Conservation (phyloP, 2,329 filamentous ascomycete species). For the Colletotrichum camelliae region DNA sequence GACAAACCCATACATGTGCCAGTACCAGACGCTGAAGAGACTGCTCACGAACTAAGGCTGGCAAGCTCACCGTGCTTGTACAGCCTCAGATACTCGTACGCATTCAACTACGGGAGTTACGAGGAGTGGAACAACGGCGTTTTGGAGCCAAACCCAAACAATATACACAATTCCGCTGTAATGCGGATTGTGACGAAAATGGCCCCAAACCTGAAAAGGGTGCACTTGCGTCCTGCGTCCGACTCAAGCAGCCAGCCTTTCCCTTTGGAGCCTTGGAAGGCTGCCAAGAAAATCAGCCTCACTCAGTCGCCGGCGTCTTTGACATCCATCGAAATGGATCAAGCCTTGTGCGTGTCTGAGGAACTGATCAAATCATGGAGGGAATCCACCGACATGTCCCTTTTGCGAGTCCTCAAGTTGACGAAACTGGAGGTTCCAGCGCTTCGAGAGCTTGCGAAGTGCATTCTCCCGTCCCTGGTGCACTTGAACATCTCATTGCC, state of each 20-base stretch:
- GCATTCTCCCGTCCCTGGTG: background rate
- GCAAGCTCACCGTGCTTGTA: background rate
- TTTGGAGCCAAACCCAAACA: background rate
- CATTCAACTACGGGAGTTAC: background rate
- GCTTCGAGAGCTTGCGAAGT: background rate
- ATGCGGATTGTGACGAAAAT: background rate
- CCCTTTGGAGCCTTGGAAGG: background rate
- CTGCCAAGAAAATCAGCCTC: background rate
- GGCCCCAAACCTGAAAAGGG: background rate
- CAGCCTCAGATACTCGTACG: background rate
- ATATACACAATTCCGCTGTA: background rate
- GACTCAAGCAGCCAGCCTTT: background rate
- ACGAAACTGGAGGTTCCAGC: background rate
- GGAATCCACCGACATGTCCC: background rate
- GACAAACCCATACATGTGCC: no score
- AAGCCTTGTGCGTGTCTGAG: background rate
- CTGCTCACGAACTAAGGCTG: background rate
- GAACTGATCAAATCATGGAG: background rate
- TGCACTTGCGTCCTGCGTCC: background rate
- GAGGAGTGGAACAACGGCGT: no score
- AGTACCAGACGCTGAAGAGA: background rate
- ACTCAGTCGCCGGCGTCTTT: background rate
- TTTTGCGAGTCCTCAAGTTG: background rate
- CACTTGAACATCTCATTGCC: background rate
- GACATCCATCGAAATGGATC: background rate